Base-by-base conservation (phyloP, 768 basidiomycete genomes). In the Melanogaster broomeanus region DNA sequence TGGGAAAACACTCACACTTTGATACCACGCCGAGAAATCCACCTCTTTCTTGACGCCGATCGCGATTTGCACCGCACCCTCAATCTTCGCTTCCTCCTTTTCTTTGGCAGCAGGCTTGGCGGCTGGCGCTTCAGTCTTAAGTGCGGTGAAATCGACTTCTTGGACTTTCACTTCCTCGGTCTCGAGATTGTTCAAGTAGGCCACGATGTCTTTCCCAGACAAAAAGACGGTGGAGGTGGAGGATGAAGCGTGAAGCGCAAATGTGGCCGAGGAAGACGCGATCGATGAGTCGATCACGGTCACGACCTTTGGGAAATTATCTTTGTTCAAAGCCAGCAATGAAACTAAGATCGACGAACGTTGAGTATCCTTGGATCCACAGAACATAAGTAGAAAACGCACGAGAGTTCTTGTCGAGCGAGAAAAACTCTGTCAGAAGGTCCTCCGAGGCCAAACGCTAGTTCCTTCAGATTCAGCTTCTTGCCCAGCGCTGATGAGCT, bases 21-120 rank as follows among this genome's bases (percentile, higher is more conserved):
- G 93, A 68, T 98, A 96, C 93, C 94, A 98, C 15, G 84, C 80
- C 9, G 94, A 74, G 71, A 98, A 98, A 66, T 98, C 95, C 38
- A 88, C 89, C 66, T 97, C 93, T 70, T 98, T 98, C 79, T 92
- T 91, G 61, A 94, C 89, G 46, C 92, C 90, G 65, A 98, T 90
- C 31, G 95, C 94, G 61, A 95, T 87, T 74, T 95, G 90, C 21
- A 93, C 83, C 1, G 91, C 86, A 42, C 89, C 92, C 53, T 96
- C 90, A 53, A 91, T 88, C 72, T 85, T 91, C 30, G 85, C 83
- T 53, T 84, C 86, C 54, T 87, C 87, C 61, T 86, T 87, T 57
- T 84, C 83, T 58, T 83, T 84, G 2, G 65, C 55, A 52, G 74
- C 54, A 13, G 77, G 67, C 28, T 67, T 61, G 48, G 63, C 25